Evolutionary conservation across 108 stramenopile genomes (phyloP), one percentile per base, ranked within the genome.

Genomic region (Nitzschia sp.): DNA sequence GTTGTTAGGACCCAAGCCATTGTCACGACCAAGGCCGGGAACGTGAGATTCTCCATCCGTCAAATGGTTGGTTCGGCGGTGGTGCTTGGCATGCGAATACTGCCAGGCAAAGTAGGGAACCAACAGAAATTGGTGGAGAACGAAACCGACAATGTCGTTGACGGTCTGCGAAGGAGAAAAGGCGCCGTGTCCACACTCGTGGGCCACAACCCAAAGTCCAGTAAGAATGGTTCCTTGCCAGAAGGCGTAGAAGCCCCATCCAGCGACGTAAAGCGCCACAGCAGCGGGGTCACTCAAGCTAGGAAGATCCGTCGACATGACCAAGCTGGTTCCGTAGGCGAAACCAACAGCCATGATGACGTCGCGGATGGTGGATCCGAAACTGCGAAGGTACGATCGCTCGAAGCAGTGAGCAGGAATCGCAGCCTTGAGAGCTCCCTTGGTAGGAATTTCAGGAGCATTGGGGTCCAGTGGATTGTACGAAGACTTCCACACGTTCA

Each of bases 61-160:
- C 63, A 95, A 80, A 56, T 95, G 93, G 69, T 97, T 97, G 41
- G 97, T 97, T 56, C 97, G 93, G 67, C 88, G 80, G 80, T 99
- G 99, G 77, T 99, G 99, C 88, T 97, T 97, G 71, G 93, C 97
- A 77, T 99, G 99, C 41, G 97, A 83, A 81, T 95, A 93, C 73
- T 93, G 95, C 98, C 98, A 99, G 9, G 93, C 93, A 87, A 95
- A 97, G 97, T 98, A 99, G 3, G 99, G 99, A 25, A 99, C 99
- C 41, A 99, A 80, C 53, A 99, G 79, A 1, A 87, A 89, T 46
- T 97, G 96, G 77, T 99, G 99, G 75, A 95, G 73, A 54, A 99
- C 63, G 71, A 90, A 93, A 56, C 99, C 99, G 50, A 97, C 88
- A 41, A 85, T 57, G 79, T 99, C 96, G 73, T 99, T 99, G 65